Conservation (phyloP, 768 basidiomycete species). For the Boletus huronensis region DNA sequence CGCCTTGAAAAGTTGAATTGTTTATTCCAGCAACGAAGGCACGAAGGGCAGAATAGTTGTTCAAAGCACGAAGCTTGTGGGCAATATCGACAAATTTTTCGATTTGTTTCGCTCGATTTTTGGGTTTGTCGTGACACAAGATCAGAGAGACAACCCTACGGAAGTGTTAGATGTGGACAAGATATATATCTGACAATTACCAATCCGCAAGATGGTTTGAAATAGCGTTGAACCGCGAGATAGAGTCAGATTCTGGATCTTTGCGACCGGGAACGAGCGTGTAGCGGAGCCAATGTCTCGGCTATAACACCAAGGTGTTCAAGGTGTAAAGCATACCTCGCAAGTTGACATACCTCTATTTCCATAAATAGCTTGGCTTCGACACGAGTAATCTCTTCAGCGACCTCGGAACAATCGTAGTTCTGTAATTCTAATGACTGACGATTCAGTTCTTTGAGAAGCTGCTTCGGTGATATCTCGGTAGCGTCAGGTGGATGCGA, state of each 20-base stretch:
- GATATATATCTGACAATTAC: slow-evolving; percentile 37
- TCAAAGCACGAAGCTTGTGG: slow-evolving; percentile 69
- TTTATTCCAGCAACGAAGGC: slow-evolving; percentile 95
- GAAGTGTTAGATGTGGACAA: slow-evolving; percentile 2
- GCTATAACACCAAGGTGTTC: slow-evolving; percentile 41
- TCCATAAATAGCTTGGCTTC: slow-evolving; percentile 66
- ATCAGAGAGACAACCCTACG: slow-evolving; percentile 88
- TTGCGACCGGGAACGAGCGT: slow-evolving; percentile 68
- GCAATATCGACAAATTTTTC: slow-evolving; percentile 89
- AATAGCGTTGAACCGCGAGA: slow-evolving; percentile 67
- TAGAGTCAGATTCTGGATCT: slow-evolving; percentile 61
- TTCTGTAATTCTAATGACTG: slow-evolving; percentile 55
- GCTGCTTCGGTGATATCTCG: slow-evolving; percentile 50
- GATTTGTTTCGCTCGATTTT: slow-evolving; percentile 72
- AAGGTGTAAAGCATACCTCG: not conserved
- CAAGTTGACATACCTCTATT: slow-evolving; percentile 58
- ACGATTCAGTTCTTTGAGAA: slow-evolving; percentile 59
- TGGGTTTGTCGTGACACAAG: slow-evolving; percentile 78
- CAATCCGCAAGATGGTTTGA: slow-evolving; percentile 85
- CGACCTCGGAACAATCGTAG: slow-evolving; percentile 64
- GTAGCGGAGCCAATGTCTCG: slow-evolving; percentile 83
- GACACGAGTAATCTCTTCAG: slow-evolving; percentile 80
- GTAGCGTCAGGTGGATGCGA: slow-evolving; percentile 29
- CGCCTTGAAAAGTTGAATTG: slow-evolving; percentile 72
- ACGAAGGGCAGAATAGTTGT: slow-evolving; percentile 92